Conservation (phyloP, 73 alveolate species). For the Breviolum minutum region DNA sequence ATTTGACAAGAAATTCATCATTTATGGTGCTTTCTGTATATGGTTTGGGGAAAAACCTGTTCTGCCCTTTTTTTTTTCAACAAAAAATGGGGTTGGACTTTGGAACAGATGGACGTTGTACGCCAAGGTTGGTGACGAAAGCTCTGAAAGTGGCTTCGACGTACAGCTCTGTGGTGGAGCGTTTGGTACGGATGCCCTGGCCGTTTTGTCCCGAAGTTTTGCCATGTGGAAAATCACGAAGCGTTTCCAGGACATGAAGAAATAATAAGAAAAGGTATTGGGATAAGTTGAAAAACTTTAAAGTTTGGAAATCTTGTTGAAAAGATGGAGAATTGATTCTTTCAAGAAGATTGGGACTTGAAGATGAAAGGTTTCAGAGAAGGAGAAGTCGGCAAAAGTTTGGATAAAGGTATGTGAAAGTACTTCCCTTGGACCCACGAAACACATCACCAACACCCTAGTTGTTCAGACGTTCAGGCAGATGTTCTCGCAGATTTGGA, state of each 20-base stretch:
- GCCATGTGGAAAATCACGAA: neutral
- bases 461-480: neutral
- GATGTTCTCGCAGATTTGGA: constrained; percentile 83
- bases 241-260: neutral
- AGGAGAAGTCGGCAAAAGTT: no score
- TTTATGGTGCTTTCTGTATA: neutral
- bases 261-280: neutral
- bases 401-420: no score
- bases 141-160: constrained; percentile 81
- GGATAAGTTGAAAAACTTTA: neutral
- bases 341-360: no score
- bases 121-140: constrained; percentile 57
- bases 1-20: neutral
- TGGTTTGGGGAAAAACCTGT: neutral
- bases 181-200: constrained; percentile 92
- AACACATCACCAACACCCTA: no score
- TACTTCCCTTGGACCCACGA: no score
- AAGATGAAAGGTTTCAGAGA: no score
- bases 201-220: neutral
- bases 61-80: neutral
- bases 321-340: no score
- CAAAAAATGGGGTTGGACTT: neutral
- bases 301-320: neutral
- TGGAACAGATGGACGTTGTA: no score
- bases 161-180: constrained; percentile 96